A percentile compares a stretch with the other conserved stretches of the same genome.
Evolutionary conservation across 1,284 basidiomycete genomes (phyloP).

Genomic region (Leccinum pallidistipes): DNA sequence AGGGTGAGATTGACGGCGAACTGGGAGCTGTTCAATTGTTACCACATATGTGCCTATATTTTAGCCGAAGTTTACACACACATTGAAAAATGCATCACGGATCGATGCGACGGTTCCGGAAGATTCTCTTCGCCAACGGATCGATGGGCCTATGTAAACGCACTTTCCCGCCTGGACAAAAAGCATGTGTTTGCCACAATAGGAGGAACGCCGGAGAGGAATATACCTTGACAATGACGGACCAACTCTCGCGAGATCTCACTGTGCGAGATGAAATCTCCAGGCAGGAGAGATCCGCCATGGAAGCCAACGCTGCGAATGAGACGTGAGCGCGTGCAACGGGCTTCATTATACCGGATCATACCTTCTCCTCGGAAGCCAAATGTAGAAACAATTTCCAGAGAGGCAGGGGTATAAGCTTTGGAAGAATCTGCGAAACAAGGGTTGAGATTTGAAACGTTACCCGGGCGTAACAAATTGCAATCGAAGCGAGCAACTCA

Average conservation of each 20-base stretch:
- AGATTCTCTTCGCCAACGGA: constrained; percentile 67
- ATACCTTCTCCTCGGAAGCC: constrained; percentile 91
- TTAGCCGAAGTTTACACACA: constrained; percentile 36
- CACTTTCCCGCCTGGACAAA: constrained; percentile 55
- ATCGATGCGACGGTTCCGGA: constrained; percentile 79
- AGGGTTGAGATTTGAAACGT: background rate
- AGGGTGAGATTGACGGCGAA: constrained; percentile 71
- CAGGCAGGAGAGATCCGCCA: constrained; percentile 69
- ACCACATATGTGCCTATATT: constrained; percentile 6
- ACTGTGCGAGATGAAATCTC: constrained; percentile 76
- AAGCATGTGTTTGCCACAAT: constrained; percentile 1
- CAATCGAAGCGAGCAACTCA: constrained; percentile 36
- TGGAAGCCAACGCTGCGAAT: constrained; percentile 73
- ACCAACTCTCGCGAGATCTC: constrained; percentile 60
- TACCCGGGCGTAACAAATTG: background rate
- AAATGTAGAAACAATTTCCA: constrained; percentile 63
- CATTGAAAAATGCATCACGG: constrained; percentile 86
- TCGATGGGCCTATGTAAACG: constrained; percentile 71
- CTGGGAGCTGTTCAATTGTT: constrained; percentile 58
- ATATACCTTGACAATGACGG: constrained; percentile 73
- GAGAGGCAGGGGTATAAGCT: constrained; percentile 49
- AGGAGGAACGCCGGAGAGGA: background rate
- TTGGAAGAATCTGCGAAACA: constrained; percentile 65
- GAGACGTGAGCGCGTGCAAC: constrained; percentile 11
- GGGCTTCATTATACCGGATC: background rate